phyloP scores from a whole-genome alignment of 257 asterid species.

The Solanum pennellii region DNA sequence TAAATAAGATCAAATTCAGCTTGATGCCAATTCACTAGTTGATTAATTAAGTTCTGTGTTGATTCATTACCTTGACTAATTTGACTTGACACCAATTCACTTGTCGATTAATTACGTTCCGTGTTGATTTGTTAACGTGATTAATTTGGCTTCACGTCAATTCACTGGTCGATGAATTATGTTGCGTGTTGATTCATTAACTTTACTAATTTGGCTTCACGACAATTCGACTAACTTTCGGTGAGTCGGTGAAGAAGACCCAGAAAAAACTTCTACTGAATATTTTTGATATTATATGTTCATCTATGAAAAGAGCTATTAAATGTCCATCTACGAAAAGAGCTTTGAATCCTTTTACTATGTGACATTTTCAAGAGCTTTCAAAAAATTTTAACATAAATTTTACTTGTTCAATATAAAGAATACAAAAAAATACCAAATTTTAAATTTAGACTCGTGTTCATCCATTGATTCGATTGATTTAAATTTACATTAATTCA shows the following conservation, averaged over 20 bases:
- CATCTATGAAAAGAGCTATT: not conserved
- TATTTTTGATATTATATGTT: not conserved
- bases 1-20: not conserved
- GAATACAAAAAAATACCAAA: not conserved
- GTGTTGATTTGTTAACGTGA: not conserved
- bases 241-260: not conserved
- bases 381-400: not conserved
- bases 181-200: not conserved
- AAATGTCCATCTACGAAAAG: too few species aligned
- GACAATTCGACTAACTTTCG: not conserved
- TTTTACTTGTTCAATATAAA: not conserved
- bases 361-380: not conserved
- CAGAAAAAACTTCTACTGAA: not conserved
- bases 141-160: not conserved
- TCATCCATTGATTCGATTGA: not conserved
- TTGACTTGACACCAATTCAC: not conserved
- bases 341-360: not conserved
- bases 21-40: not conserved
- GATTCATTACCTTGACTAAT: not conserved
- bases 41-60: not conserved
- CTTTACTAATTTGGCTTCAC: not conserved
- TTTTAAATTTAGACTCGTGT: fast-evolving
- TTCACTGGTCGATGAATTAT: not conserved
- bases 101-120: not conserved
- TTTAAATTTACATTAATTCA: not conserved